A percentile compares a stretch with the other conserved stretches of the same genome.
These are phyloP conservation scores for Madurella fahalii DNA, from an alignment of 2,329 filamentous ascomycete species.

Conservation along the genomic window DNA sequence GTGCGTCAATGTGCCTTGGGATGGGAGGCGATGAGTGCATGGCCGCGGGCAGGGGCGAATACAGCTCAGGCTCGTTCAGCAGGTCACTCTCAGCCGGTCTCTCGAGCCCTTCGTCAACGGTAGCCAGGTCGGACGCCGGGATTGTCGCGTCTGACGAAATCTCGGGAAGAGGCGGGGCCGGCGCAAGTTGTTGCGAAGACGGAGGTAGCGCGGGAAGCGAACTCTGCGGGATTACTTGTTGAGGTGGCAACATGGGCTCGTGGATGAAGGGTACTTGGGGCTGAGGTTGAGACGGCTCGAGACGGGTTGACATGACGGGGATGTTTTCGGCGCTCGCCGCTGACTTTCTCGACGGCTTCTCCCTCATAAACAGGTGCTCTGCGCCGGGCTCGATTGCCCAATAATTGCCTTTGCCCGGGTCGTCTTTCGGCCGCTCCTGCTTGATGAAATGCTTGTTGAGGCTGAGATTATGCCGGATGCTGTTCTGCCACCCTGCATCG, in stretches of 20 bases:
- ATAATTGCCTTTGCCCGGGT: constrained; percentile 96
- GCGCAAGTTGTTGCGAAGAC: constrained; percentile 25
- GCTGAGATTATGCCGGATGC: constrained; percentile 95
- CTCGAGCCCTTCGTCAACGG: constrained; percentile 48
- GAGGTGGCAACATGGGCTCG: constrained; percentile 48
- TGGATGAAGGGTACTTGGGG: constrained; percentile 35
- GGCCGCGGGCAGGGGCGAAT: constrained; percentile 64
- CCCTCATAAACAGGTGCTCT: constrained; percentile 84
- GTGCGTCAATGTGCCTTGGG: constrained; percentile 52
- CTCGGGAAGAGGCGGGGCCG: constrained; percentile 41
- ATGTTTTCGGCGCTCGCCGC: constrained; percentile 53
- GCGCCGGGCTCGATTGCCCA: constrained; percentile 91
- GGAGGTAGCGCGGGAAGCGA: constrained; percentile 39
- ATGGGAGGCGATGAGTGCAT: constrained; percentile 92
- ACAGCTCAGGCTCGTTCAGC: constrained; percentile 50
- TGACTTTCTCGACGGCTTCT: constrained; percentile 64
- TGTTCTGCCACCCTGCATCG: constrained; percentile 96
- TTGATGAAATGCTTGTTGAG: constrained; percentile 96
- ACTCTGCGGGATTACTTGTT: constrained; percentile 35
- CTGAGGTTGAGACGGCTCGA: constrained; percentile 48
- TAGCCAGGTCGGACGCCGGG: constrained; percentile 62
- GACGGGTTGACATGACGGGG: constrained; percentile 54
- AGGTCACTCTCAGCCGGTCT: constrained; percentile 39
- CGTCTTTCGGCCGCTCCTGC: constrained; percentile 91
- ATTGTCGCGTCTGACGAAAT: constrained; percentile 76